These are phyloP conservation scores for Hypoxylon intermedium DNA, from an alignment of 495 filamentous ascomycete species.

Conservation along the genomic window DNA sequence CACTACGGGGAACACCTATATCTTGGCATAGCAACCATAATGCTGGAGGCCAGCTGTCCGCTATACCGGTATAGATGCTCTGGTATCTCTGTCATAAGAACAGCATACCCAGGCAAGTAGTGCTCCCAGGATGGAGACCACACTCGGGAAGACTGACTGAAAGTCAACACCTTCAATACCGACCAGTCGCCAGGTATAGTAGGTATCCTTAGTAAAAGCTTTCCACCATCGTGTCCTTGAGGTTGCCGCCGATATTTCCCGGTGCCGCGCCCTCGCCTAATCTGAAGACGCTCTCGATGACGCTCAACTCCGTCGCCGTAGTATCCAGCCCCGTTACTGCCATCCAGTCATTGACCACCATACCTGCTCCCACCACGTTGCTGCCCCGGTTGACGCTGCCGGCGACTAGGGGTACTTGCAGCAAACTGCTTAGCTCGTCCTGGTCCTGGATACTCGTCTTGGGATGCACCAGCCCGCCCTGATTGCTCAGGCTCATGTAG, in stretches of 20 bases:
- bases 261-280: constrained; percentile 86
- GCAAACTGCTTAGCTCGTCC: constrained; percentile 90
- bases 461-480: constrained; percentile 95
- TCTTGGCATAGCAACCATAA: constrained; percentile 15
- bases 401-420: constrained; percentile 95
- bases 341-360: constrained; percentile 99
- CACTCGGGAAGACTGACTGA: not conserved
- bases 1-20: constrained; percentile 17
- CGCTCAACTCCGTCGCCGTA: constrained; percentile 93
- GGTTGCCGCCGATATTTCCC: constrained; percentile 72
- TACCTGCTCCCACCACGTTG: constrained; percentile 93
- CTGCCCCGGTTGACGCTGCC: constrained; percentile 91
- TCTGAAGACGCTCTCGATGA: constrained; percentile 93
- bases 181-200: constrained; percentile 3
- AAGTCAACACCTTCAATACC: constrained; percentile 2
- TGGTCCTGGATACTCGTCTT: constrained; percentile 97
- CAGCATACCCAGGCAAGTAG: not conserved
- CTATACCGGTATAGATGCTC: constrained; percentile 14
- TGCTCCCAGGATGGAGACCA: not conserved
- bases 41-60: constrained; percentile 22
- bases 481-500: constrained; percentile 96
- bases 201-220: constrained; percentile 79
- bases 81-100: constrained; percentile 6
- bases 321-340: constrained; percentile 97
- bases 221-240: constrained; percentile 98